Evolutionary conservation across 345 rosid genomes (phyloP), one percentile per base, ranked within the genome.

Genomic region (Cardamine chenopodiifolia): DNA sequence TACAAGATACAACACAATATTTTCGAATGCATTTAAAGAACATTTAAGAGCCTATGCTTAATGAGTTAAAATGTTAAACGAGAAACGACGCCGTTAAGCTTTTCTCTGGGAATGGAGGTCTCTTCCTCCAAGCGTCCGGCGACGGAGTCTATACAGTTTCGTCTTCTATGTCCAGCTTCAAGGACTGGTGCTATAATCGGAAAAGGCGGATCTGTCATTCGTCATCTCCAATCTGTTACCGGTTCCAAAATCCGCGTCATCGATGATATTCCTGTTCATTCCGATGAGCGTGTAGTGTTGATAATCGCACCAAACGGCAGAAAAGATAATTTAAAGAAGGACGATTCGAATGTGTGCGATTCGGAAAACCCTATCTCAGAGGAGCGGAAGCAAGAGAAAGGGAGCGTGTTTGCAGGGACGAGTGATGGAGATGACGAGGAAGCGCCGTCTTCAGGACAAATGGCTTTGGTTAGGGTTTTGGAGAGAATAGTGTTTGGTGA

Each of bases 401-500:
- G 52, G 0, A 64, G 39, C 19, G 81, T 71, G 44, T 44, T 53
- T 32, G 77, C 66, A 0, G 66, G 49, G 32, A 61, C 66, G 32
- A 61, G 66, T 15, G 20, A 58, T 13, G 13, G 62, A 14, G 53
- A 48, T 8, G 83, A 56, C 20, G 80, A 44, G 35, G 84, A 61
- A 14, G 86, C 80, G 52, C 71, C 71, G 62, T 79, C 87, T 12
- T 77, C 87, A 23, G 88, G 78, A 17, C 87, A 84, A 65, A 83
- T 78, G 74, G 87, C 86, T 65, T 69, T 88, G 17, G 71, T 83
- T 55, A 82, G 86, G 84, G 90, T 87, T 45, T 88, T 87, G 31
- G 96, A 90, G 78, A 80, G 85, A 70, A 78, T 88, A 20, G 86
- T 88, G 76, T 81, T 75, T 42, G 81, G 84, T 61, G 91, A 84